phyloP scores from a whole-genome alignment of 805 yeast species.

The Starmerella stellata region DNA sequence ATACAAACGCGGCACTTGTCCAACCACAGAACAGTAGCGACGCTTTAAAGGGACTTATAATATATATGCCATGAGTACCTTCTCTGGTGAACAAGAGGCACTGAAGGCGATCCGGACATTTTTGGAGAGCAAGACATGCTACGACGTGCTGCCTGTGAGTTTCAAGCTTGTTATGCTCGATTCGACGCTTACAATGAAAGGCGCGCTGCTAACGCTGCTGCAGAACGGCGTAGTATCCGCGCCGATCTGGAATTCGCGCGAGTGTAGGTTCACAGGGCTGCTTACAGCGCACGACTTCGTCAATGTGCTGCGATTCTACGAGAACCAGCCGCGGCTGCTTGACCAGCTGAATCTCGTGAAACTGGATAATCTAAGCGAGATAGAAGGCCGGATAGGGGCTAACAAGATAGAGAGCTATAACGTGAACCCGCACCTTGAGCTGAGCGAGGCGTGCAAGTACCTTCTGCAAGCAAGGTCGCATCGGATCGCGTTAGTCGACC shows the following conservation, averaged over 20 bases:
- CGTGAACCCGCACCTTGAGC: conserved; percentile 74
- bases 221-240: conserved; percentile 93
- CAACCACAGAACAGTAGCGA: no score
- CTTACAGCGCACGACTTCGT: conserved; percentile 83
- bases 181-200: conserved; percentile 74
- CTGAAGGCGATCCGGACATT: conserved; percentile 68
- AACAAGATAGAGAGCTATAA: conserved; percentile 70
- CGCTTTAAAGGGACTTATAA: no score
- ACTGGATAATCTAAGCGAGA: conserved; percentile 65
- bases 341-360: conserved; percentile 75
- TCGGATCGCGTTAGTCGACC: conserved; percentile 85
- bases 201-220: conserved; percentile 69
- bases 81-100: conserved; percentile 30
- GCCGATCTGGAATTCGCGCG: conserved; percentile 85
- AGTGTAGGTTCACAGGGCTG: conserved; percentile 83
- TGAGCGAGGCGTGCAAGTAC: conserved; percentile 82
- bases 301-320: conserved; percentile 85
- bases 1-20: no score
- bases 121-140: conserved; percentile 76
- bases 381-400: conserved; percentile 74
- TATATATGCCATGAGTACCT: background rate
- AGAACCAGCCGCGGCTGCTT: conserved; percentile 67
- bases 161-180: conserved; percentile 85
- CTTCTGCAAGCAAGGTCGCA: conserved; percentile 81
- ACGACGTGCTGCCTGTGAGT: conserved; percentile 90